Evolutionary conservation across 345 rosid genomes (phyloP), one percentile per base, ranked within the genome.

Genomic region (Mangifera indica): DNA sequence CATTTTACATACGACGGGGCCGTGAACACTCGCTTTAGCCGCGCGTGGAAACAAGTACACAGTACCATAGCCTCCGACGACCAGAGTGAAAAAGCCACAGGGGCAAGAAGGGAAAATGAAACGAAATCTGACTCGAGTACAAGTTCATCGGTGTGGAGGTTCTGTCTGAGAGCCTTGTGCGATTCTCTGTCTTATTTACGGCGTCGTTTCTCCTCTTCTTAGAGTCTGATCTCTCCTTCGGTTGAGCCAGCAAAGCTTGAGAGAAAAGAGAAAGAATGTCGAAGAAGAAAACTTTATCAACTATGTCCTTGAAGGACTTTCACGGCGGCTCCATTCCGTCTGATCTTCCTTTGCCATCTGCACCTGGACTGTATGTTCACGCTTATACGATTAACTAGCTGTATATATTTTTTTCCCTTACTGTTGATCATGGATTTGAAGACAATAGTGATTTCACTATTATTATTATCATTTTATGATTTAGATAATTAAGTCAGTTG

Each of bases 251-350:
- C 51, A 22, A 14, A 53, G 11, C 3, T 26, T 25, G 45, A 5
- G 34, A 46, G 11, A 58, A 58, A 15, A 48, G 37, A 25, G 29
- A 63, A 60, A 61, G 25, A 65, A 72, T 72, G 77, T 75, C 74
- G 48, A 76, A 79, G 79, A 75, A 76, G 77, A 79, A 79, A 72
- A 55, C 67, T 14, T 51, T 54, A 26, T 53, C 78, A 17, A 66
- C 78, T 14, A 75, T 79, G 79, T 71, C 74, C 45, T 52, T 79
- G 63, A 79, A 74, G 71, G 79, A 75, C 71, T 79, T 79, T 58
- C 79, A 79, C 29, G 82, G 76, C 70, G 76, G 77, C 18, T 67
- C 76, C n/a, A 75, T 75, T 29, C 79, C 76, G 21, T 79, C 74
- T 51, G 76, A 75, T 79, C 66, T 79, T 34, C 70, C 76, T 6